Conservation (phyloP, 2,329 filamentous ascomycete species). For the Fusarium sp. region DNA sequence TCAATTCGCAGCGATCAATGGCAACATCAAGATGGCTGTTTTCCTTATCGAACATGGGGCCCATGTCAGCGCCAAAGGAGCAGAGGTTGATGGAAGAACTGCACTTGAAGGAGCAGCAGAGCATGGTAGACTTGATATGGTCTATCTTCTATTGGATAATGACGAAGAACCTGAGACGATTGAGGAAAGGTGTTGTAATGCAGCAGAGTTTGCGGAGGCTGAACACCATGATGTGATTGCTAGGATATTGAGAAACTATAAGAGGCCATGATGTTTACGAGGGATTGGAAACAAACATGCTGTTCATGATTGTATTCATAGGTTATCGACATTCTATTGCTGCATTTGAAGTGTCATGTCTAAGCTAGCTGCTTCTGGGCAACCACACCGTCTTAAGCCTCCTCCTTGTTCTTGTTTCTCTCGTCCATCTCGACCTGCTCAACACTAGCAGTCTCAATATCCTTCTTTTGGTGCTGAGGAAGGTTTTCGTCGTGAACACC, state of each 20-base stretch:
- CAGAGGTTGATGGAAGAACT: accelerated
- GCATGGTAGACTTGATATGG: slow-evolving; percentile 20
- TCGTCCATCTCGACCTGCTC: slow-evolving; percentile 40
- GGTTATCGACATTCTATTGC: background rate
- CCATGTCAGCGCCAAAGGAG: background rate
- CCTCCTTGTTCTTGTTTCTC: slow-evolving; percentile 21
- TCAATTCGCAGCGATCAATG: background rate
- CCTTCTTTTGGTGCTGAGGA: slow-evolving; percentile 39
- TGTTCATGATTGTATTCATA: slow-evolving; percentile 1
- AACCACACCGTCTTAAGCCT: background rate
- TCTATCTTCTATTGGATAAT: slow-evolving; percentile 4
- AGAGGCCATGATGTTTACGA: background rate
- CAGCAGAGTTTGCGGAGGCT: background rate
- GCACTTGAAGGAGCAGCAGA: slow-evolving; percentile 1
- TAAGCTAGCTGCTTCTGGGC: background rate
- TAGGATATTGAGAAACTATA: background rate
- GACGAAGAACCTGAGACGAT: background rate
- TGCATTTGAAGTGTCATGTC: background rate
- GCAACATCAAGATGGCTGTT: background rate
- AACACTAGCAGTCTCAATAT: slow-evolving; percentile 42
- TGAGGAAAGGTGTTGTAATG: background rate
- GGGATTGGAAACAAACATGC: accelerated
- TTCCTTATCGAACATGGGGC: background rate
- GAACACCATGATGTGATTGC: background rate
- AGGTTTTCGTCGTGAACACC: slow-evolving; percentile 45